These are phyloP conservation scores for Penicillium sp. DNA, from an alignment of 2,329 filamentous ascomycete genomes.

Conservation along the genomic window DNA sequence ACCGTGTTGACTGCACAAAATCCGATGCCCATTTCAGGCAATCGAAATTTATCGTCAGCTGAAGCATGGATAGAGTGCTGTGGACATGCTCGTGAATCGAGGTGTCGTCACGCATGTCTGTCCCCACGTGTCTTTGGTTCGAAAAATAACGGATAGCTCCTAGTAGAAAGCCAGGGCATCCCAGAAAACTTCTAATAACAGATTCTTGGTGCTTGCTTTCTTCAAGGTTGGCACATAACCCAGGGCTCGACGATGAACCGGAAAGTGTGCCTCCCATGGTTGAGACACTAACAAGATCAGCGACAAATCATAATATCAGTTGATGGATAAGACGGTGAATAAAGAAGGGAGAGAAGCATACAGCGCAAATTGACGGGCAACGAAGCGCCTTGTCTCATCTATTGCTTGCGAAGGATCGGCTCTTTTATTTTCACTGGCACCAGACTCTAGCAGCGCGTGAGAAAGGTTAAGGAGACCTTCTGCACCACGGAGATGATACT, in stretches of 20 bases:
- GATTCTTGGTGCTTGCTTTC: not conserved
- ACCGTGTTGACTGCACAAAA: not conserved
- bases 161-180: conserved; percentile 11
- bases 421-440: not conserved
- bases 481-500: conserved; percentile 6
- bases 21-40: not conserved
- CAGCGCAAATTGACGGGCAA: not conserved
- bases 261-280: not conserved
- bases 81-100: not conserved
- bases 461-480: not conserved
- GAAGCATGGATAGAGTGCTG: not conserved
- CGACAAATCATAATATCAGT: not conserved
- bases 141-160: conserved; percentile 12
- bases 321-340: not conserved
- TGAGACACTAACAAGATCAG: not conserved
- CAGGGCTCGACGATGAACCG: not conserved
- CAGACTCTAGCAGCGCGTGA: not conserved
- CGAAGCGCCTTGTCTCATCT: not conserved
- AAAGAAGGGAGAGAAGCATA: not conserved
- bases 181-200: conserved; percentile 8
- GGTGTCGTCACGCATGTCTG: not conserved
- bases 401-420: too few relatives aligned
- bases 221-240: not conserved
- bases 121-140: not conserved
- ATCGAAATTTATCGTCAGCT: not conserved